Base-by-base conservation (phyloP, 352 stramenopile genomes). In the Albugo laibachii region DNA sequence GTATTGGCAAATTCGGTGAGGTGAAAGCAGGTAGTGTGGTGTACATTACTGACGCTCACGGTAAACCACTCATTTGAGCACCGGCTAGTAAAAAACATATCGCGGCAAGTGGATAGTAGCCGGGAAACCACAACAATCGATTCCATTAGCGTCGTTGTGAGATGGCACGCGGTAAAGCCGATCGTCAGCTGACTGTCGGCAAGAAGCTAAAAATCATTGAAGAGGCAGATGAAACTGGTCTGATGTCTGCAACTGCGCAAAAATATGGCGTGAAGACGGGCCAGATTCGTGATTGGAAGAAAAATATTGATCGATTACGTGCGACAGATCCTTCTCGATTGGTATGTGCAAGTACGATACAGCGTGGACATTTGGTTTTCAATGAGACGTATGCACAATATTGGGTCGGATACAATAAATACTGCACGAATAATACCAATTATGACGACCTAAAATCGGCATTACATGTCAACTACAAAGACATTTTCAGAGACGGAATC, bases 131-230 rank as follows among this genome's bases (percentile, higher is more conserved):
- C 24, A 31, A 31, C 24, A 31, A 31, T 31, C 24, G 24, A 31
- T 31, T 31, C 24, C 24, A 31, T 31, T 31, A 31, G 3, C 24
- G 24, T 31, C 24, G 24, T 31, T 31, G 24, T 31, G 54, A 5
- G n/a, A 88, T 88, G 76, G 73, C 76, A 55, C 72, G 76, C 47
- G 76, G 76, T 52, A 88, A 88, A 50, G 76, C 76, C 11, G 73
- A 88, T 53, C 58, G 63, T 31, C 66, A 77, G 41, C 62, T 88
- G 49, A 88, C 76, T 31, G 76, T 88, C 39, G 76, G 76, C 65
- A 88, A 88, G 61, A 88, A 88, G 62, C 76, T 88, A 47, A 73
- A 88, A 64, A 88, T 88, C 57, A 83, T 88, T 57, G 76, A 85
- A 43, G 76, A 88, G 54, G 73, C 69, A 44, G 76, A 88, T 19